A percentile compares a stretch with the other conserved stretches of the same genome.
phyloP scores from a whole-genome alignment of 805 yeast species.

The Lipomyces chichibuensis region DNA sequence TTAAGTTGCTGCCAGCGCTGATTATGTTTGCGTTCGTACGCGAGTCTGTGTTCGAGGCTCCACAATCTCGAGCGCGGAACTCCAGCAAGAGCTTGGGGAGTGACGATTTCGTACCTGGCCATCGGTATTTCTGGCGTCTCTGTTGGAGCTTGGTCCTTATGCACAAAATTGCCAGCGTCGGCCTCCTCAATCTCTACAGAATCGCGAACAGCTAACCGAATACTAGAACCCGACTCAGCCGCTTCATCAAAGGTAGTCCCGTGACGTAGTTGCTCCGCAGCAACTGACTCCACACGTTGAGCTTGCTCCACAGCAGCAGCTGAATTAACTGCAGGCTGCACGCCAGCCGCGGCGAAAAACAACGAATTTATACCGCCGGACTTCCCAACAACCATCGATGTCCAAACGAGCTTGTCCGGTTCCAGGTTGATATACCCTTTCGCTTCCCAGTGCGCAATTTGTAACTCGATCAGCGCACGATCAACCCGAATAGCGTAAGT shows the following conservation, averaged over 20 bases:
- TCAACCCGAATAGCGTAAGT: constrained; percentile 60
- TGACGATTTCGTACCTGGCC: constrained; percentile 19
- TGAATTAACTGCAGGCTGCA: constrained; percentile 12
- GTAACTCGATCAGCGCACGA: constrained; percentile 48
- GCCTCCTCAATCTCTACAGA: not conserved
- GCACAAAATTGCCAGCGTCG: not conserved
- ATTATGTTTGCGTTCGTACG: constrained; percentile 7
- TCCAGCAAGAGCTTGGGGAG: constrained; percentile 21
- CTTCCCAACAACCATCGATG: constrained; percentile 80
- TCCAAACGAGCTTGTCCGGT: constrained; percentile 67
- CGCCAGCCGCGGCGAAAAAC: constrained; percentile 14
- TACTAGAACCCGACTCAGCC: not conserved
- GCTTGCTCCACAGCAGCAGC: not conserved
- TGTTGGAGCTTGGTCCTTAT: not conserved
- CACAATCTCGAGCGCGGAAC: constrained; percentile 18
- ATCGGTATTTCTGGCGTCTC: constrained; percentile 13
- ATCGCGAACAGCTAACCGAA: not conserved
- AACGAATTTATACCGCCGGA: constrained; percentile 66
- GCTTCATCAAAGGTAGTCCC: not conserved
- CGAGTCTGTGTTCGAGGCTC: constrained; percentile 24
- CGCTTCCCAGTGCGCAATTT: constrained; percentile 55
- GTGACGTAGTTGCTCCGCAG: not conserved
- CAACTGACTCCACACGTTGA: not conserved
- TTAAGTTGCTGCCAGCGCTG: not conserved
- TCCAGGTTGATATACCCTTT: constrained; percentile 59